Conservation (phyloP, 352 stramenopile genomes). For the Phytophthora citricola region DNA sequence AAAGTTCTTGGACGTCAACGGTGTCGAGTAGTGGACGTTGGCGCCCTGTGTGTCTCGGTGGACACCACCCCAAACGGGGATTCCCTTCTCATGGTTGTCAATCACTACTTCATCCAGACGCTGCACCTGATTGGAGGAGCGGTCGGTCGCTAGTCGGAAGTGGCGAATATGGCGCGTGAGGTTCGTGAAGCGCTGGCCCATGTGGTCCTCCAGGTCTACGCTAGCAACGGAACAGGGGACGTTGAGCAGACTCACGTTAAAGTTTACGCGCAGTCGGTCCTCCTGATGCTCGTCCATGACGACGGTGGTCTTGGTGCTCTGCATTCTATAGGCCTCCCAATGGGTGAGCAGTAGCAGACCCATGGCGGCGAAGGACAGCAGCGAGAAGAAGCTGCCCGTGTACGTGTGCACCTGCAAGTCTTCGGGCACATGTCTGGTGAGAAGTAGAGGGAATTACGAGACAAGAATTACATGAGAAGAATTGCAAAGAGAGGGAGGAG, state of each 20-base stretch:
- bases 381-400: conserved; percentile 70
- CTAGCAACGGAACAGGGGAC: conserved; percentile 76
- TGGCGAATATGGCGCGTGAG: conserved; percentile 84
- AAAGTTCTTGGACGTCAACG: conserved; percentile 70
- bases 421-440: conserved; percentile 74
- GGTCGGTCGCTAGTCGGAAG: conserved; percentile 61
- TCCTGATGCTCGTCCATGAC: conserved; percentile 82
- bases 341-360: conserved; percentile 57
- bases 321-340: conserved; percentile 57
- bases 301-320: conserved; percentile 62
- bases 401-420: conserved; percentile 71
- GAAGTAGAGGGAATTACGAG: conserved; percentile 18
- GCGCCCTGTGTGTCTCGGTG: conserved; percentile 47
- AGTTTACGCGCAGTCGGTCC: conserved; percentile 85
- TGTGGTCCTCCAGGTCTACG: conserved; percentile 84
- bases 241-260: conserved; percentile 83
- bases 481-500: conserved; percentile 11
- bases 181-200: conserved; percentile 78
- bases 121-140: conserved; percentile 34
- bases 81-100: conserved; percentile 63
- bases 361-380: conserved; percentile 71
- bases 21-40: conserved; percentile 78
- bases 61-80: conserved; percentile 71
- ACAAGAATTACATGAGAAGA: conserved; percentile 8
- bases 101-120: conserved; percentile 79